A percentile compares a stretch with the other conserved stretches of the same genome.
Evolutionary conservation across 1,284 basidiomycete species (phyloP).

Genomic region (Xerocomus minutiporus): DNA sequence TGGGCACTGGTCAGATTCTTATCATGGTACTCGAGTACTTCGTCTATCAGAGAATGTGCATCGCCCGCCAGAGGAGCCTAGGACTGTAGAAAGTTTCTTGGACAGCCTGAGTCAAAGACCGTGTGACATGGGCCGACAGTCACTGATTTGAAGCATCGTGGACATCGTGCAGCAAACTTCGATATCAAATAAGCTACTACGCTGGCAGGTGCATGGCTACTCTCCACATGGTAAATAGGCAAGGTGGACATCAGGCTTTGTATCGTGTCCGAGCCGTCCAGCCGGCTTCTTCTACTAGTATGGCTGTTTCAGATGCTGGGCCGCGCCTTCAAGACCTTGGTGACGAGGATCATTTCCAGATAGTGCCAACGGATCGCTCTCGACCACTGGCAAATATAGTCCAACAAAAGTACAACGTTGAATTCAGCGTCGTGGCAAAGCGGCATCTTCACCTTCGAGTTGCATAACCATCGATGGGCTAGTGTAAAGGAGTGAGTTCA

Average conservation of each 20-base stretch:
- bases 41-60: not conserved
- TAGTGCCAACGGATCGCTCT: not conserved
- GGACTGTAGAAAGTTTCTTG: not conserved
- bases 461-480: not conserved
- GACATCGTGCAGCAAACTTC: not conserved
- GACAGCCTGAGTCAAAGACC: not conserved
- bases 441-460: not conserved
- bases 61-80: not conserved
- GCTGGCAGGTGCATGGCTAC: not conserved
- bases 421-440: not conserved
- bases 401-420: not conserved
- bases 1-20: conserved; percentile 12
- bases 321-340: not conserved
- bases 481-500: not conserved
- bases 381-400: not conserved
- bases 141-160: not conserved
- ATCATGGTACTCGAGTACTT: conserved; percentile 6
- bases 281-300: not conserved
- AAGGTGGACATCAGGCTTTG: not conserved
- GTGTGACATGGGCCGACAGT: not conserved
- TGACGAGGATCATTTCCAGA: not conserved
- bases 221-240: not conserved
- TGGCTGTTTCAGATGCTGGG: too few relatives aligned
- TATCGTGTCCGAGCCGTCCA: not conserved
- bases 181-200: not conserved